Percentiles rank a stretch among this genome's conserved stretches.
Conservation (phyloP, 2,329 filamentous ascomycete genomes). For the Aspergillus latus region DNA sequence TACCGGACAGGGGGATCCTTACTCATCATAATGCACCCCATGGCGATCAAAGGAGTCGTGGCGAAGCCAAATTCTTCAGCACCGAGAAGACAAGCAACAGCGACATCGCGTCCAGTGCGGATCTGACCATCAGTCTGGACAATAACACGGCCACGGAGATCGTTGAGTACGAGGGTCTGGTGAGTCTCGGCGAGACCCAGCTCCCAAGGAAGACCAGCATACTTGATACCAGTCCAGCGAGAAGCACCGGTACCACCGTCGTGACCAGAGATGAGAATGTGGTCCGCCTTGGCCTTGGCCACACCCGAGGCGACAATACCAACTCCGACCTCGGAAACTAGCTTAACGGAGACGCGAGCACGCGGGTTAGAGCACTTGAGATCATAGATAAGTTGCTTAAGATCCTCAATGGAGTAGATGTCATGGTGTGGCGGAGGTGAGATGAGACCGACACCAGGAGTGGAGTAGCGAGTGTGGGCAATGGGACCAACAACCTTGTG, state of each 20-base stretch:
- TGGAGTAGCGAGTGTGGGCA: constrained; percentile 91
- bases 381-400: constrained; percentile 98
- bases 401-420: constrained; percentile 96
- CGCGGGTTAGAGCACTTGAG: constrained; percentile 94
- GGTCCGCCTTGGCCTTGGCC: constrained; percentile 94
- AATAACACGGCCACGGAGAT: constrained; percentile 90
- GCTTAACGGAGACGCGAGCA: constrained; percentile 90
- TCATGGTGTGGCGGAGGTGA: constrained; percentile 96
- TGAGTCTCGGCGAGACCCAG: constrained; percentile 95
- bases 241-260: constrained; percentile 96
- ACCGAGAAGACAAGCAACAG: constrained; percentile 89
- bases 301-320: constrained; percentile 97
- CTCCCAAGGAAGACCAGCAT: constrained; percentile 95
- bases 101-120: constrained; percentile 87
- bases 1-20: no score
- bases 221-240: constrained; percentile 98
- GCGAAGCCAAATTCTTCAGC: constrained; percentile 99
- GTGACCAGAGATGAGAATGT: constrained; percentile 94
- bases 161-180: constrained; percentile 92
- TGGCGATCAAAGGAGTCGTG: constrained; percentile 89
- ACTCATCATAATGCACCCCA: constrained; percentile 95
- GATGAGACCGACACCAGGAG: constrained; percentile 92
- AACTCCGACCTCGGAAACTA: constrained; percentile 95
- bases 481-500: constrained; percentile 96
- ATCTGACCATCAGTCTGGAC: constrained; percentile 96